phyloP scores from a whole-genome alignment of 2,329 filamentous ascomycete genomes.

The Diaporthe sp. region DNA sequence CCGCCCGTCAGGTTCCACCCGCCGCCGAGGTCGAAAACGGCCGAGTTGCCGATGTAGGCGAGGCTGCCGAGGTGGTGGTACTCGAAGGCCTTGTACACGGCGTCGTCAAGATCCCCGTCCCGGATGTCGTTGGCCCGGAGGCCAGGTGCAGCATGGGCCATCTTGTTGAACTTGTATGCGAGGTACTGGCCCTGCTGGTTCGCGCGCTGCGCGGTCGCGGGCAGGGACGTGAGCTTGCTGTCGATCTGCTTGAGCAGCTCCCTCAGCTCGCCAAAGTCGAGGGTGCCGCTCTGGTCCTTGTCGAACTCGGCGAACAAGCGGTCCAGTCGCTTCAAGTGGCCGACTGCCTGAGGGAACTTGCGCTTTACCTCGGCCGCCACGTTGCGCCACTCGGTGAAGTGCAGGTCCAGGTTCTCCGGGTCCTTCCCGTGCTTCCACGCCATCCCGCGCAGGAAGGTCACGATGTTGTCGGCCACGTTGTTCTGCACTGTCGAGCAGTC shows the following conservation, averaged over 20 bases:
- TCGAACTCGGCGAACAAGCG: conserved; percentile 94
- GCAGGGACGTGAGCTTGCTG: conserved; percentile 91
- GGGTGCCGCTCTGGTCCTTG: conserved; percentile 90
- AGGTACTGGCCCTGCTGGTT: conserved; percentile 97
- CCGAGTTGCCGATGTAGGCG: conserved; percentile 96
- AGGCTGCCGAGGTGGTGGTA: conserved; percentile 93
- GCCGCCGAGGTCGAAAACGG: conserved; percentile 89
- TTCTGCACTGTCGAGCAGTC: conserved; percentile 98
- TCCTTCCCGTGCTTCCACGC: conserved; percentile 94
- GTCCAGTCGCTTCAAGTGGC: conserved; percentile 90
- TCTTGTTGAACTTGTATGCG: conserved; percentile 92
- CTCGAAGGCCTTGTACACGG: conserved; percentile 94
- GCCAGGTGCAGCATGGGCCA: conserved; percentile 82
- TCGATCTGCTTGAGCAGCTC: conserved; percentile 95
- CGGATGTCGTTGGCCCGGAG: conserved; percentile 84
- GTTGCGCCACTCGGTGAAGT: conserved; percentile 88
- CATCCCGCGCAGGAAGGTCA: conserved; percentile 88
- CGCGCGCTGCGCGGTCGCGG: conserved; percentile 94
- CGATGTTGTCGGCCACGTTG: conserved; percentile 92
- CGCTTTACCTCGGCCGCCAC: conserved; percentile 88
- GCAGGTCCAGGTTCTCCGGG: conserved; percentile 87
- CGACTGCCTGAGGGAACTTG: conserved; percentile 90
- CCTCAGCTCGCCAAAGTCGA: conserved; percentile 92
- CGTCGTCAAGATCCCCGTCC: conserved; percentile 92
- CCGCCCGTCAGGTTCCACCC: conserved; percentile 86